A percentile compares a stretch with the other conserved stretches of the same genome.
phyloP scores from a whole-genome alignment of 352 stramenopile genomes.

The Phytopythium boreale region DNA sequence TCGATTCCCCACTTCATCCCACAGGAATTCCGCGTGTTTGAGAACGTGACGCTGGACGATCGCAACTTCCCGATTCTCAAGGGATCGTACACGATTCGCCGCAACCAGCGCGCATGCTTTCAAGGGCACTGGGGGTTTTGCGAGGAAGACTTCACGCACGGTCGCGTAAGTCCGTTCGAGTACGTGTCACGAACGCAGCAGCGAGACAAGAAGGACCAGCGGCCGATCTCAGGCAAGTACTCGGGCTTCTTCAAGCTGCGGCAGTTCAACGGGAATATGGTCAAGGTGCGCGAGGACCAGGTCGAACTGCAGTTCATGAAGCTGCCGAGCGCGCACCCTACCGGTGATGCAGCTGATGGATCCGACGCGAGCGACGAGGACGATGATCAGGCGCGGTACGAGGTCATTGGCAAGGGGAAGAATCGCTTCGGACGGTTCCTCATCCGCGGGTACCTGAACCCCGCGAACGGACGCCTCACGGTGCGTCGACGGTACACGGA shows the following conservation, averaged over 20 bases:
- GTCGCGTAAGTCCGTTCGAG: conserved; percentile 58
- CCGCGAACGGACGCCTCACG: conserved; percentile 33
- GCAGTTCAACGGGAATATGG: conserved; percentile 57
- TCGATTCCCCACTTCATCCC: conserved; percentile 30
- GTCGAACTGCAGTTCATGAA: conserved; percentile 68
- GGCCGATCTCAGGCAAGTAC: conserved; percentile 65
- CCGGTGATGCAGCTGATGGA: conserved; percentile 6
- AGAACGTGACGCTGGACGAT: conserved; percentile 32
- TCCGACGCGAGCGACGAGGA: conserved; percentile 20
- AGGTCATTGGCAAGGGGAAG: conserved; percentile 62
- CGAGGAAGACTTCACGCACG: conserved; percentile 45
- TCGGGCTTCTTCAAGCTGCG: conserved; percentile 68
- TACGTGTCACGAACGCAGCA: conserved; percentile 48
- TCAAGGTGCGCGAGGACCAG: conserved; percentile 59
- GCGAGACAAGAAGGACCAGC: conserved; percentile 33
- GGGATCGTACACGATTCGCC: conserved; percentile 42
- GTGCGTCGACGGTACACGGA: conserved; percentile 66
- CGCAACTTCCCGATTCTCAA: conserved; percentile 51
- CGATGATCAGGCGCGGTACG: conserved; percentile 28
- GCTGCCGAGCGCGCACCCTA: conserved; percentile 24
- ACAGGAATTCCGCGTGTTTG: conserved; percentile 45
- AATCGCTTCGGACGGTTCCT: conserved; percentile 71
- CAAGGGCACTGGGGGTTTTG: conserved; percentile 60
- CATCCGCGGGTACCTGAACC: conserved; percentile 60
- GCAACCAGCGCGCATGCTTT: conserved; percentile 46